phyloP scores from a whole-genome alignment of 176 grass and related monocot species.

The Miscanthus lutarioriparius region DNA sequence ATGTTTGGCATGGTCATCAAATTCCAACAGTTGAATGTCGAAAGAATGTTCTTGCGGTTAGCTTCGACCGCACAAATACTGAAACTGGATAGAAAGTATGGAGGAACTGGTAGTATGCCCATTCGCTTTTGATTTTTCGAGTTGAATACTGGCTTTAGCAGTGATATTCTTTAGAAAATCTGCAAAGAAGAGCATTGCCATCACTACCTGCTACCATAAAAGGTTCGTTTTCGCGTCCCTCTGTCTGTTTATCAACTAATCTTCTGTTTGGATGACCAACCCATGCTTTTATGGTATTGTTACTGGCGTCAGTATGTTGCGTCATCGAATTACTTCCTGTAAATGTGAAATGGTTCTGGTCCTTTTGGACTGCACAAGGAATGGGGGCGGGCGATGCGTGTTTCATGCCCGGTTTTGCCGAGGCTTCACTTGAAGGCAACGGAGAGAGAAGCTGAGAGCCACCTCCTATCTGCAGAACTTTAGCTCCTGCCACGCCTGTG shows the following conservation, averaged over 20 bases:
- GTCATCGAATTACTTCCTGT: not conserved
- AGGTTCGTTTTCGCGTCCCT: not conserved
- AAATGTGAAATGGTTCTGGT: not conserved
- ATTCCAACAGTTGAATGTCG: not conserved
- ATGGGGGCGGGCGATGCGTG: not conserved
- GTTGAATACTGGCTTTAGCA: not conserved
- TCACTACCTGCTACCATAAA: conserved; percentile 25
- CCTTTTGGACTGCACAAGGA: not conserved
- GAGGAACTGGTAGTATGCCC: not conserved
- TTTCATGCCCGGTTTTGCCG: not conserved
- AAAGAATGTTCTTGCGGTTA: not conserved
- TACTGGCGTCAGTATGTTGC: not conserved
- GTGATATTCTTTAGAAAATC: conserved; percentile 5
- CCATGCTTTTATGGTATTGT: not conserved
- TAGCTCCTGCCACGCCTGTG: conserved; percentile 21
- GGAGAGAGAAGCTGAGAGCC: conserved; percentile 10
- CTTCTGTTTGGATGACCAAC: not conserved
- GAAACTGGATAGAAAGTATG: not conserved
- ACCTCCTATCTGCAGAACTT: conserved; percentile 39
- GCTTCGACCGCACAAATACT: not conserved
- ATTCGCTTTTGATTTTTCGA: not conserved
- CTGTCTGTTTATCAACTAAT: not conserved
- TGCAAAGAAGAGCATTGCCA: not conserved
- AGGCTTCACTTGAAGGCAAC: conserved; percentile 50
- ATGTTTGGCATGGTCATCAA: conserved; percentile 6